Conservation (phyloP, 108 stramenopile genomes). For the Halocafeteria seosinensis region DNA sequence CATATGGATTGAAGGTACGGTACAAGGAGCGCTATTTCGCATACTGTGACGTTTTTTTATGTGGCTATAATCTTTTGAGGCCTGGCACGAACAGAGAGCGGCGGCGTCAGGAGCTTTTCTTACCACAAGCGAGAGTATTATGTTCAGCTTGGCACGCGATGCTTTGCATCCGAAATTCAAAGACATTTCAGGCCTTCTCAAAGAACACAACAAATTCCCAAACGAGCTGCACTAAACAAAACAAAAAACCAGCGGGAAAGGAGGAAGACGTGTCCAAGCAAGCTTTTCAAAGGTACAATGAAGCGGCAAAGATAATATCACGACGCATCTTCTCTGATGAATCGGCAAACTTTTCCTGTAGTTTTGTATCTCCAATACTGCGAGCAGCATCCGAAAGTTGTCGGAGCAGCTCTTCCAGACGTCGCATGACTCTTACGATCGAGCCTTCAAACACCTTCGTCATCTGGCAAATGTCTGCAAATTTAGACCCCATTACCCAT, state of each 20-base stretch:
- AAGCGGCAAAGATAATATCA: slow-evolving; percentile 91
- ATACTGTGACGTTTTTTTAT: too few relatives aligned
- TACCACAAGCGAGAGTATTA: slow-evolving; percentile 33
- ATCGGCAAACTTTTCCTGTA: slow-evolving; percentile 75
- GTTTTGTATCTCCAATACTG: slow-evolving; percentile 78
- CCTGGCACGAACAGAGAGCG: too few relatives aligned
- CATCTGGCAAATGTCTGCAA: slow-evolving; percentile 77
- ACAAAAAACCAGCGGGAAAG: too few relatives aligned
- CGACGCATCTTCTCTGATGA: slow-evolving; percentile 75
- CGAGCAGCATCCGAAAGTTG: slow-evolving; percentile 72
- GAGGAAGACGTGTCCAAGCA: not conserved
- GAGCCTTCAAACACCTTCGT: slow-evolving; percentile 90
- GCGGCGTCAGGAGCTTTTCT: slow-evolving; percentile 28
- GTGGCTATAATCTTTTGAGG: too few relatives aligned
- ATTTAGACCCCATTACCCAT: slow-evolving; percentile 89
- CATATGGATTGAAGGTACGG: slow-evolving; percentile 4
- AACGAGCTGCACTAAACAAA: too few relatives aligned
- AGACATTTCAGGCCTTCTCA: slow-evolving; percentile 2
- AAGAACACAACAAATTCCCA: not conserved
- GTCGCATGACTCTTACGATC: slow-evolving; percentile 75
- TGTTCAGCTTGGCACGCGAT: slow-evolving; percentile 22
- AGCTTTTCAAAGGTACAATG: slow-evolving; percentile 54
- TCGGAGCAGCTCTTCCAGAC: slow-evolving; percentile 88
- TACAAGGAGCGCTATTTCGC: too few relatives aligned
- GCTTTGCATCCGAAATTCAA: slow-evolving; percentile 22